Evolutionary conservation across 352 stramenopile genomes (phyloP).

Genomic region (Globisporangium middletonii): DNA sequence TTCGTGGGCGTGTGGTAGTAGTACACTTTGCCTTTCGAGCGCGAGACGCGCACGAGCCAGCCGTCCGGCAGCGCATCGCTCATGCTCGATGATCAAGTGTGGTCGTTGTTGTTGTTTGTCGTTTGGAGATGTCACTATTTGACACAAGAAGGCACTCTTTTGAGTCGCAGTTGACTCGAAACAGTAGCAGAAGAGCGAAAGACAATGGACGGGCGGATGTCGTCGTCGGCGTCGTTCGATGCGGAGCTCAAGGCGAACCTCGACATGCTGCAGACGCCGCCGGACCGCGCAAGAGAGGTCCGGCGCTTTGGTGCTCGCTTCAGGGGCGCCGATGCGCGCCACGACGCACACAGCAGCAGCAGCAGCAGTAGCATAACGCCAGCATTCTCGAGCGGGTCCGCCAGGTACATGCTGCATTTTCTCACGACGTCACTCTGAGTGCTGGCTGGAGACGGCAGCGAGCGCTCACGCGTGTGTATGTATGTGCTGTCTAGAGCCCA

Average conservation of each 20-base stretch:
- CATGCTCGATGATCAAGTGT: not conserved
- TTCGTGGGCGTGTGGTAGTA: constrained; percentile 52
- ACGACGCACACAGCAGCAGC: not conserved
- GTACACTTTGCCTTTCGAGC: constrained; percentile 64
- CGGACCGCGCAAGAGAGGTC: not conserved
- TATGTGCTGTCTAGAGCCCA: not conserved
- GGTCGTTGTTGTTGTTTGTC: not conserved
- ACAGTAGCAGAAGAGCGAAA: not conserved
- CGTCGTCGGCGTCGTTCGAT: not conserved
- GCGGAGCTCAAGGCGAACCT: not conserved
- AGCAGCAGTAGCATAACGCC: no score
- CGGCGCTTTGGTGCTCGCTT: not conserved
- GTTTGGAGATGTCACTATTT: no score
- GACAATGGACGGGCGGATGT: constrained; percentile 1
- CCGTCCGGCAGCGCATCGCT: constrained; percentile 29
- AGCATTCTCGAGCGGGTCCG: no score
- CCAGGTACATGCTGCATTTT: no score
- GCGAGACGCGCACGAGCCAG: constrained; percentile 63
- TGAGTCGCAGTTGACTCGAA: no score
- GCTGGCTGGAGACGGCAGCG: no score
- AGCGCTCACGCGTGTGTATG: not conserved
- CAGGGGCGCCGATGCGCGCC: not conserved
- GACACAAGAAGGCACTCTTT: no score
- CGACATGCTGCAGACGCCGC: not conserved
- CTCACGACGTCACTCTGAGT: no score